Conservation (phyloP, 2,329 filamentous ascomycete species). For the Aspergillus sergii region DNA sequence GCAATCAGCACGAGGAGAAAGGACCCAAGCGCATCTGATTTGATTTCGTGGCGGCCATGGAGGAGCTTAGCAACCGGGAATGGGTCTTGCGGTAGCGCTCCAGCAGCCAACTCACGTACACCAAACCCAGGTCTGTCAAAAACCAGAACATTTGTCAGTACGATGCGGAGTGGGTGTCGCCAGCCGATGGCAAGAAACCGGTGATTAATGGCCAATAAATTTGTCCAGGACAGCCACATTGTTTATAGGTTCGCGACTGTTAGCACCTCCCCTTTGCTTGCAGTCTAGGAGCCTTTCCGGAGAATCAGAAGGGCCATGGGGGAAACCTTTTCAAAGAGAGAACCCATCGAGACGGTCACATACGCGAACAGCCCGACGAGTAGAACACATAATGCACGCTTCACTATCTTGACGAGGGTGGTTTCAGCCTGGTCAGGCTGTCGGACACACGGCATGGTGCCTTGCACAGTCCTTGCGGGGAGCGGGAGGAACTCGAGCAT, state of each 20-base stretch:
- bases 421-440: too few relatives aligned
- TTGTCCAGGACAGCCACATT: background rate
- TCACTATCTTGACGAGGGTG: background rate
- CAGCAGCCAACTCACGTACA: conserved; percentile 17
- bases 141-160: conserved; percentile 14
- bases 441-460: background rate
- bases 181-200: conserved; percentile 15
- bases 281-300: too few relatives aligned
- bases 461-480: background rate
- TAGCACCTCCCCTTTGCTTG: background rate
- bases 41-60: background rate
- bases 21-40: background rate
- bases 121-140: conserved; percentile 5
- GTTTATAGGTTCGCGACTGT: background rate
- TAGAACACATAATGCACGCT: background rate
- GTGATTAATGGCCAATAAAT: background rate
- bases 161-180: conserved; percentile 3
- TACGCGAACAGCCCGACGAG: background rate
- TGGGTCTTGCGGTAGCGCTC: conserved; percentile 10
- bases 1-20: conserved; percentile 7
- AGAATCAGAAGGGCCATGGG: background rate
- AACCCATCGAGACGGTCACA: background rate
- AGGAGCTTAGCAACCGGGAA: background rate
- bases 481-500: background rate
- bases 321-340: background rate